Base-by-base conservation (phyloP, 306 rosid genomes). In the Myrica gale region DNA sequence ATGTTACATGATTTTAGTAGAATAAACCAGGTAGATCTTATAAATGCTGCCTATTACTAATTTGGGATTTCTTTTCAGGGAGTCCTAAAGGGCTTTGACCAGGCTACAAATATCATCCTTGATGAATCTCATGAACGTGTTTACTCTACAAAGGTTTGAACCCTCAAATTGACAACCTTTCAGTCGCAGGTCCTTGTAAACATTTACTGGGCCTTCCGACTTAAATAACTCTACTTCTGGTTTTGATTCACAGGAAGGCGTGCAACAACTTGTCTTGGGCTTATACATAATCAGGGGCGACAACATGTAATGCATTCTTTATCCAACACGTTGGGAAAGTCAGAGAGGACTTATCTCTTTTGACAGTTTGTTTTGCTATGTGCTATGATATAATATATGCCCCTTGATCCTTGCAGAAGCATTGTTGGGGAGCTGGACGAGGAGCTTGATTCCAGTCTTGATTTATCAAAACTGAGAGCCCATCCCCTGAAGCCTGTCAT, bases 41-140 rank as follows among this genome's bases (percentile, higher is more conserved):
- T 41, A 23, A 32, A 74, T 17, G 46, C 60, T 26, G 41, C 66
- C 42, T 60, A 78, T 61, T 72, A 12, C 43, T 21, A 15, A 45
- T 51, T 17, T 23, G 56, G 58, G 0, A 71, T 70, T 78, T 48
- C 57, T 66, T 9, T 78, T 79, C 73, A 92, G 98, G 98, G 98
- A 62, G 74, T 92, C 47, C 82, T 95, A 83, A 95, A 90, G 82
- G 98, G 98, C 77, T 95, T 92, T 80, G 98, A 95, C 79, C 99
- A 90, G 90, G 97, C 99, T 61, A 95, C 99, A 15, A 95, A 95
- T 77, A 95, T 92, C n/a, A 95, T 95, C 81, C 97, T 95, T 17
- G 99, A 95, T 78, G 99, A 95, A 79, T 95, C 97, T 55, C 97
- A 90, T 77, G 99, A 95, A 82, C 93, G 97, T 12, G 99, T 95